Conservation (phyloP, 768 basidiomycete genomes). For the Pholiota conissans region DNA sequence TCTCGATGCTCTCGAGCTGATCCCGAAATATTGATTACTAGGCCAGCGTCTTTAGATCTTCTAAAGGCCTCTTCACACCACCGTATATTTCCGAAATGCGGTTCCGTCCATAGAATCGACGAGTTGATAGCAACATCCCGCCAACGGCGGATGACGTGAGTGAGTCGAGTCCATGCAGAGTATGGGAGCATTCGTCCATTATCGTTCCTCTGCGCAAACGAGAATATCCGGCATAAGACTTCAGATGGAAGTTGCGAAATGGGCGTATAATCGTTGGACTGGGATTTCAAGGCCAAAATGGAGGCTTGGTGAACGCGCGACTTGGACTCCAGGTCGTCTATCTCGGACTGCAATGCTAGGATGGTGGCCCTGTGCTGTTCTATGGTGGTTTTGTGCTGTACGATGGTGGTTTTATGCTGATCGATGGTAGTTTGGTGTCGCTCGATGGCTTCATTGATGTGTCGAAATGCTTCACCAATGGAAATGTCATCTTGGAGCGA, state of each 20-base stretch:
- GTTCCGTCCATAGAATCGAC: slow-evolving; percentile 40
- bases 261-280: slow-evolving; percentile 36
- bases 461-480: too few relatives aligned
- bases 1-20: slow-evolving; percentile 25
- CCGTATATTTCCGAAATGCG: slow-evolving; percentile 29
- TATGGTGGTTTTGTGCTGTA: too few relatives aligned
- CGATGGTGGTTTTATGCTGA: too few relatives aligned
- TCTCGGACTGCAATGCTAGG: too few relatives aligned
- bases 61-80: slow-evolving; percentile 48
- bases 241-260: slow-evolving; percentile 43
- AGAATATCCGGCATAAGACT: slow-evolving; percentile 39
- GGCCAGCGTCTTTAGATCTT: slow-evolving; percentile 7
- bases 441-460: not conserved
- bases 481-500: too few relatives aligned
- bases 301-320: too few relatives aligned
- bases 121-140: slow-evolving; percentile 41
- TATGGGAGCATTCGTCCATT: not conserved
- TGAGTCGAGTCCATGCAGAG: slow-evolving; percentile 36
- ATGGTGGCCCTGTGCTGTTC: slow-evolving; percentile 18
- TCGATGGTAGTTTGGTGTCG: too few relatives aligned
- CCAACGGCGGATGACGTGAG: slow-evolving; percentile 43
- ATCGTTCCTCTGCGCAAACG: slow-evolving; percentile 16
- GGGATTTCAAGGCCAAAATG: slow-evolving; percentile 30
- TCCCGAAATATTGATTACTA: not conserved
- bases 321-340: too few relatives aligned